These are phyloP conservation scores for Galeopsis tetrahit DNA, from an alignment of 257 asterid species.

Conservation along the genomic window DNA sequence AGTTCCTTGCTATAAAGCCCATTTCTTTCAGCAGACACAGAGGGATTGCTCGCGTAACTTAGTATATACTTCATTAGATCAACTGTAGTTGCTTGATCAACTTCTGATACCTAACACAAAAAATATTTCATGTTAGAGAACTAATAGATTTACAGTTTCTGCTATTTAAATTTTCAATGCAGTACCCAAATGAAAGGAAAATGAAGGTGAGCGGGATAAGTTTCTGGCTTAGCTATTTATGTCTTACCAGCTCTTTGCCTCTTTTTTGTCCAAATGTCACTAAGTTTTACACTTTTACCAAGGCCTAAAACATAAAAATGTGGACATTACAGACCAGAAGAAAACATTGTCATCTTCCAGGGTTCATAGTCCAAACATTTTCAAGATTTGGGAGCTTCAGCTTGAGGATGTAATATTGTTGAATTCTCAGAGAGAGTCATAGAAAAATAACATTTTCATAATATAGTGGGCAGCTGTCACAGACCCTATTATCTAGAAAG, in stretches of 20 bases:
- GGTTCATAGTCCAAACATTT: neutral
- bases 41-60: constrained; percentile 83
- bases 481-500: neutral
- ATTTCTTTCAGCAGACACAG: constrained; percentile 53
- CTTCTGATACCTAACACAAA: constrained; percentile 54
- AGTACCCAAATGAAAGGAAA: constrained; percentile 23
- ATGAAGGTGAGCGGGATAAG: constrained; percentile 9
- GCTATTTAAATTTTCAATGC: neutral
- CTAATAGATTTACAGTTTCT: neutral
- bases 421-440: neutral
- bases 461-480: neutral
- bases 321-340: neutral
- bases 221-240: neutral
- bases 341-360: neutral
- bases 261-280: neutral
- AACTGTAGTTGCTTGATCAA: constrained; percentile 51
- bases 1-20: constrained; percentile 73
- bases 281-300: neutral
- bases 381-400: neutral
- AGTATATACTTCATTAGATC: constrained; percentile 92
- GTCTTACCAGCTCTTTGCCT: constrained; percentile 3
- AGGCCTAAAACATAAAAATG: neutral
- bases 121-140: neutral
- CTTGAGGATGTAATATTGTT: neutral
- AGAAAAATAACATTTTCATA: neutral